phyloP scores from a whole-genome alignment of 2,329 filamentous ascomycete genomes.

The Clonostachys rosea region DNA sequence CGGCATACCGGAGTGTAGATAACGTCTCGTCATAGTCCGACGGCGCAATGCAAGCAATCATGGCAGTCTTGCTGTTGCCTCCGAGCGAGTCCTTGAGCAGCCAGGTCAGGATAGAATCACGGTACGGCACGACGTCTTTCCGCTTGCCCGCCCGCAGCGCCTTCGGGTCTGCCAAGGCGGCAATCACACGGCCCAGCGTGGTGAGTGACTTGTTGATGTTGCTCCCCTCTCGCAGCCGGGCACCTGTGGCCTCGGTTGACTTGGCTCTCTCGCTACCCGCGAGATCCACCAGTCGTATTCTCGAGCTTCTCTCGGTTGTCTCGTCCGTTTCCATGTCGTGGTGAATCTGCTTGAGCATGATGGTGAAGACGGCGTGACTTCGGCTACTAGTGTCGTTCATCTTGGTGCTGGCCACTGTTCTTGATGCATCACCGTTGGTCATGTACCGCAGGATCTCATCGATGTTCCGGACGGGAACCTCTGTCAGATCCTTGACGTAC shows the following conservation, averaged over 20 bases:
- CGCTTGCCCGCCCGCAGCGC: slow-evolving; percentile 49
- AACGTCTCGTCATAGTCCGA: slow-evolving; percentile 97
- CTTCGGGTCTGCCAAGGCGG: slow-evolving; percentile 74
- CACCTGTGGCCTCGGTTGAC: slow-evolving; percentile 89
- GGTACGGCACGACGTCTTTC: slow-evolving; percentile 75
- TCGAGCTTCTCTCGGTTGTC: slow-evolving; percentile 89
- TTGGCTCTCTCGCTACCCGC: slow-evolving; percentile 94
- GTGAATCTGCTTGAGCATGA: slow-evolving; percentile 96
- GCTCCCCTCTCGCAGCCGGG: slow-evolving; percentile 85
- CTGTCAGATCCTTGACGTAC: slow-evolving; percentile 94
- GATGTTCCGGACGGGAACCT: slow-evolving; percentile 84
- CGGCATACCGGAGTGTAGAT: slow-evolving; percentile 91
- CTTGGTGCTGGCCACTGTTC: slow-evolving; percentile 90
- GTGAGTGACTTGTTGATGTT: slow-evolving; percentile 99
- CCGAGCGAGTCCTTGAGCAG: slow-evolving; percentile 92
- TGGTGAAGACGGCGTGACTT: slow-evolving; percentile 96
- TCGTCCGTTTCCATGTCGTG: slow-evolving; percentile 97
- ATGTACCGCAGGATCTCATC: slow-evolving; percentile 86
- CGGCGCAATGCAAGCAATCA: slow-evolving; percentile 97
- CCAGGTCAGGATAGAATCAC: slow-evolving; percentile 81
- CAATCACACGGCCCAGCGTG: slow-evolving; percentile 92
- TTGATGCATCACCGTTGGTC: slow-evolving; percentile 81
- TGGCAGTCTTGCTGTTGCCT: slow-evolving; percentile 96
- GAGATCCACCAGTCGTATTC: slow-evolving; percentile 91
- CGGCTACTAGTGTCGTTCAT: slow-evolving; percentile 99